Evolutionary conservation across 345 rosid species (phyloP).

Genomic region (Iberis pinnata): DNA sequence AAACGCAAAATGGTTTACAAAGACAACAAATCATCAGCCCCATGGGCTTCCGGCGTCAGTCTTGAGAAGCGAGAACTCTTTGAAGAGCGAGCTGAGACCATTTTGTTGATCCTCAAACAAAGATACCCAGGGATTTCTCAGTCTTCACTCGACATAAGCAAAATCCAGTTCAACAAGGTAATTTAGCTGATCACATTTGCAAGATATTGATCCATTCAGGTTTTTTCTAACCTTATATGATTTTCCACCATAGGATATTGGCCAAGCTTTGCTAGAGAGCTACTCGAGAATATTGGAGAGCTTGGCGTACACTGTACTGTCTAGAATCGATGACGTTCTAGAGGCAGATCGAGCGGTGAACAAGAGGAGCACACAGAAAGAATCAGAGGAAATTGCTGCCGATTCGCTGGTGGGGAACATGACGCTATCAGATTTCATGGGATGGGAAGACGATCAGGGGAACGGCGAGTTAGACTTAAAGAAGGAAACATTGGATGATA

Average conservation of each 20-base stretch:
- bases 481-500: too few relatives aligned
- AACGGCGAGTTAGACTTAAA: too few relatives aligned
- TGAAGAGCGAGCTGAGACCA: constrained; percentile 87
- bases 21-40: constrained; percentile 68
- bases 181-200: background rate
- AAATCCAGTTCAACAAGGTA: constrained; percentile 34
- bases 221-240: too few relatives aligned
- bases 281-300: constrained; percentile 83
- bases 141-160: constrained; percentile 48
- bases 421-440: too few relatives aligned
- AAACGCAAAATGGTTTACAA: constrained; percentile 75
- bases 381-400: background rate
- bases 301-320: constrained; percentile 70
- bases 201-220: too few relatives aligned
- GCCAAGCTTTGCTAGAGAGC: constrained; percentile 77
- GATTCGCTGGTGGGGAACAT: too few relatives aligned
- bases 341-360: constrained; percentile 61
- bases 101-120: constrained; percentile 67
- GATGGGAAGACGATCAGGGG: too few relatives aligned
- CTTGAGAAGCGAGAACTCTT: constrained; percentile 80
- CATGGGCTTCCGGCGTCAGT: constrained; percentile 83
- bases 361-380: too few relatives aligned
- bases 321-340: constrained; percentile 73
- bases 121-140: constrained; percentile 74
- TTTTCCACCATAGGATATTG: constrained; percentile 74